Percentiles rank a stretch among this genome's conserved stretches.
Conservation (phyloP, 257 asterid species). For the Cruciata laevipes region DNA sequence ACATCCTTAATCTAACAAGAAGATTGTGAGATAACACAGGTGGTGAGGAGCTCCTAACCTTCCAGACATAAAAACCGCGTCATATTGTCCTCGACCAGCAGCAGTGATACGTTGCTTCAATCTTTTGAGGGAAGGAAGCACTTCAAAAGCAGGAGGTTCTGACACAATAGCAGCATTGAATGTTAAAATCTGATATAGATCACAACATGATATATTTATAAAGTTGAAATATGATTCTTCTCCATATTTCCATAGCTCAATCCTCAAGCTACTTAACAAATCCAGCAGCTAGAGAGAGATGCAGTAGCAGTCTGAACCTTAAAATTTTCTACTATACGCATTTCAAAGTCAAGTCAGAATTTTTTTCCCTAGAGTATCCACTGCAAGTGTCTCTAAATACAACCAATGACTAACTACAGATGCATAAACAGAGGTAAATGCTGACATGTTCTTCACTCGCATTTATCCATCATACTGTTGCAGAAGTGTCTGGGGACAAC, state of each 20-base stretch:
- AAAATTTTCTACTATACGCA: background rate
- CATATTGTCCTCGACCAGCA: slow-evolving; percentile 83
- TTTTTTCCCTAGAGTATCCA: background rate
- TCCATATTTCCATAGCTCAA: slow-evolving; percentile 1
- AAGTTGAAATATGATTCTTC: background rate
- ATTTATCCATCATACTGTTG: background rate
- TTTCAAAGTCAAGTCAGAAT: background rate
- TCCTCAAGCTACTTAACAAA: background rate
- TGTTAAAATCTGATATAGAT: background rate
- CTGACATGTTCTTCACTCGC: background rate
- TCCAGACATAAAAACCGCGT: slow-evolving; percentile 94
- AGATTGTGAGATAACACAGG: background rate
- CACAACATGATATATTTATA: background rate
- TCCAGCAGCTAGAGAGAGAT: slow-evolving; percentile 2
- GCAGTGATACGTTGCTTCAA: slow-evolving; percentile 70
- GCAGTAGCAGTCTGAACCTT: background rate
- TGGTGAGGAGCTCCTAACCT: slow-evolving; percentile 37
- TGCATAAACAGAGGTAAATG: background rate
- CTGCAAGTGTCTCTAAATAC: background rate
- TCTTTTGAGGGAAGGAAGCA: slow-evolving; percentile 81
- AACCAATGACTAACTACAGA: background rate
- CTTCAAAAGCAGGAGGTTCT: slow-evolving; percentile 93
- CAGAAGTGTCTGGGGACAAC: background rate
- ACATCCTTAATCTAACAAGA: background rate
- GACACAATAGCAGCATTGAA: slow-evolving; percentile 16